phyloP scores from a whole-genome alignment of 2,329 filamentous ascomycete species.

The Helotiales sp. region DNA sequence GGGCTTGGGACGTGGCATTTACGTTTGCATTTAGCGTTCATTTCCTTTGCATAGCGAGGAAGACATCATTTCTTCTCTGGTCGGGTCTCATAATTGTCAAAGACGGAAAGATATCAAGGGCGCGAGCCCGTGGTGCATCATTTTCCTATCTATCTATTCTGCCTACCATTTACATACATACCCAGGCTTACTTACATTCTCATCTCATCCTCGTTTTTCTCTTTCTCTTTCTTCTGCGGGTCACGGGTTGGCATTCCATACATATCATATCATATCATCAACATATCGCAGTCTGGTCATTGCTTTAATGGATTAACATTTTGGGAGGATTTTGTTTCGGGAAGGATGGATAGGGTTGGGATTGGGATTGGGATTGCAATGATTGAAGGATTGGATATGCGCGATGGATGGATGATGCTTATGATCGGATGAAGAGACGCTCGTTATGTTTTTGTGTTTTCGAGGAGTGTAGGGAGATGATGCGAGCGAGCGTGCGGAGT shows the following conservation, averaged over 20 bases:
- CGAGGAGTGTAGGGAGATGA: neutral
- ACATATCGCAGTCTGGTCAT: conserved; percentile 16
- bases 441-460: neutral
- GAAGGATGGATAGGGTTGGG: neutral
- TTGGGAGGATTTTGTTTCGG: neutral
- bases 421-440: neutral
- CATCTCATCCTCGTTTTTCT: too few relatives aligned
- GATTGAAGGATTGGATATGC: neutral
- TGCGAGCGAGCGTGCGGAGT: neutral
- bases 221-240: neutral
- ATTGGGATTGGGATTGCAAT: too few relatives aligned
- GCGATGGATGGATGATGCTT: neutral
- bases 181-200: conserved; percentile 3
- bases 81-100: conserved; percentile 3
- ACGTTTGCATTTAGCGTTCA: conserved; percentile 1
- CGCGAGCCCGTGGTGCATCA: conserved; percentile 7
- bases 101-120: conserved; percentile 16
- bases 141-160: neutral
- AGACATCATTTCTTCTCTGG: neutral
- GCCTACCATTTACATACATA: neutral
- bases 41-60: conserved; percentile 1
- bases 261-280: neutral
- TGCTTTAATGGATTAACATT: conserved; percentile 18
- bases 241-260: conserved; percentile 11
- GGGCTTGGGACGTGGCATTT: neutral